A percentile compares a stretch with the other conserved stretches of the same genome.
These are phyloP conservation scores for Phlebiopsis flavidoalba DNA, from an alignment of 768 basidiomycete genomes.

Conservation along the genomic window DNA sequence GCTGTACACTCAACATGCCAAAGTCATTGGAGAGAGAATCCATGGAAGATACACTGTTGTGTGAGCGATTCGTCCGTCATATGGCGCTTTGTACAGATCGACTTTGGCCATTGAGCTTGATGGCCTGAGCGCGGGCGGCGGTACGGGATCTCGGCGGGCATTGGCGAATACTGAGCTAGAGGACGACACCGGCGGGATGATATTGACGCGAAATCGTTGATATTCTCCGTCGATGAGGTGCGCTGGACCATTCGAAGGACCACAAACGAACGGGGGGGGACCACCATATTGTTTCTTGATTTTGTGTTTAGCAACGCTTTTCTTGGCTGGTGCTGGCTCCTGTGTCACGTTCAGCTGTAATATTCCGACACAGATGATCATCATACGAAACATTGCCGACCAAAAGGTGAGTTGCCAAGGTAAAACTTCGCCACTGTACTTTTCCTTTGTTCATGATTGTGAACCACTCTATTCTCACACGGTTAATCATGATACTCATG, in stretches of 20 bases:
- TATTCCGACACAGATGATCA: background rate
- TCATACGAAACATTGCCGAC: constrained; percentile 73
- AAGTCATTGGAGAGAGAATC: constrained; percentile 62
- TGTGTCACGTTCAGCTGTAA: constrained; percentile 22
- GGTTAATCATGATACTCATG: background rate
- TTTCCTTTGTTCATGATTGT: constrained; percentile 83
- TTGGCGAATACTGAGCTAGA: constrained; percentile 20
- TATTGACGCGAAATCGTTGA: background rate
- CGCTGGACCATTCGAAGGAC: constrained; percentile 29
- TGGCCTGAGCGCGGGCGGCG: constrained; percentile 49
- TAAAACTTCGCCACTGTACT: constrained; percentile 94
- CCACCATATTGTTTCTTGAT: constrained; percentile 66
- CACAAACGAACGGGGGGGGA: constrained; percentile 59
- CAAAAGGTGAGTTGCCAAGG: constrained; percentile 92
- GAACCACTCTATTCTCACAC: constrained; percentile 78
- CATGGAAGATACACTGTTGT: constrained; percentile 31
- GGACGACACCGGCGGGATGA: background rate
- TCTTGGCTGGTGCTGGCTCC: constrained; percentile 80
- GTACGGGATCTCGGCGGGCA: constrained; percentile 41
- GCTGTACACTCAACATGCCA: constrained; percentile 53
- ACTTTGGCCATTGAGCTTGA: constrained; percentile 58
- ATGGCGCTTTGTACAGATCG: constrained; percentile 71
- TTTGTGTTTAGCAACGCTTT: constrained; percentile 40
- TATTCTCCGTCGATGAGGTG: constrained; percentile 6
- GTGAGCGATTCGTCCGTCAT: constrained; percentile 50